Evolutionary conservation across 306 rosid species (phyloP), one percentile per base, ranked within the genome.

Genomic region (Vigna nakashimae): DNA sequence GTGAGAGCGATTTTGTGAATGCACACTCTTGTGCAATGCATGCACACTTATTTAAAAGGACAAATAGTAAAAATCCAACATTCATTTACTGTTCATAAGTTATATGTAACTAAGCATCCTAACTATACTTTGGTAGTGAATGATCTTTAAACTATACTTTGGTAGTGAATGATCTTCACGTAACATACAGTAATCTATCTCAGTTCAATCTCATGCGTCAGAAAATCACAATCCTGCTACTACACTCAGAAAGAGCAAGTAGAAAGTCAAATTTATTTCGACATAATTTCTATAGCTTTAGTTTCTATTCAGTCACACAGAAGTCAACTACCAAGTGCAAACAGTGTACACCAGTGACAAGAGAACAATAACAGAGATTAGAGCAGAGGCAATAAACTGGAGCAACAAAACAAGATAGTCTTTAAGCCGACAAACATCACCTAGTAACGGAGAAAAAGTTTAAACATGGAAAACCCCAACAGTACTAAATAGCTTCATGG

Each of bases 301-400:
- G 59, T n/a, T 26, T 55, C 56, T 40, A 78, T 78, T 10, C 64
- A 71, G 57, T 15, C 77, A 20, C 24, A 70, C 14, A n/a, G 15
- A 36, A 62, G 43, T 9, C 10, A 38, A 7, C 43, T 38, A 78
- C 69, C 45, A 63, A 55, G 12, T 4, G 18, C 63, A 69, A 48
- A 30, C 64, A 28, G 15, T 30, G 30, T 20, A 38, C 49, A 57
- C 14, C 53, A n/a, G 42, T 43, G 13, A 68, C 18, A 6, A 56
- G 28, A 53, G 15, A 20, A 34, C 64, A 78, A 48, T 34, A 28
- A 42, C 1, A 42, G 16, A 67, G 0, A 50, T 26, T 2, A 42
- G 16, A 67, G 0, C 7, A 63, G 36, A 18, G 52, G 2, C 56
- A n/a, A 56, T 12, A 55, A 57, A 56, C 8, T 6, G 43, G 56